phyloP scores from a whole-genome alignment of 257 asterid species.

The Misopates orontium region DNA sequence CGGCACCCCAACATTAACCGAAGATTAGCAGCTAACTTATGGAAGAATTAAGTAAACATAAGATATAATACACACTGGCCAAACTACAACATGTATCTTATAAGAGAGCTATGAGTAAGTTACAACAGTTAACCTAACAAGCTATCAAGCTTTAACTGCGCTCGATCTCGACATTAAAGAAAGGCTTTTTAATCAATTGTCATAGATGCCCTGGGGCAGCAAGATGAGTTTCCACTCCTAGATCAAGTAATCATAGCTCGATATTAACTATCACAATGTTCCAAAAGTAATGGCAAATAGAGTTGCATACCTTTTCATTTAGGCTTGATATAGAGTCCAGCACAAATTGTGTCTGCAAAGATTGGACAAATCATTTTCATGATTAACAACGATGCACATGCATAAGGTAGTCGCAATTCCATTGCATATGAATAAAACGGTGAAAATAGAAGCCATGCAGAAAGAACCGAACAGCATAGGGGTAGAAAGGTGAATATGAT shows the following conservation, averaged over 20 bases:
- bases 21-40: too few species aligned
- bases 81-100: neutral
- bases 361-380: neutral
- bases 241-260: neutral
- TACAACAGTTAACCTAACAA: neutral
- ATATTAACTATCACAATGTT: neutral
- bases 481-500: too few species aligned
- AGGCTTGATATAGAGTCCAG: conserved; percentile 45
- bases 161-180: too few species aligned
- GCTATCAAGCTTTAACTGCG: neutral
- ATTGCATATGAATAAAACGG: too few species aligned
- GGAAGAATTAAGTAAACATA: too few species aligned
- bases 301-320: conserved; percentile 49
- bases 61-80: too few species aligned
- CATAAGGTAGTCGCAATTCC: neutral
- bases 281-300: neutral
- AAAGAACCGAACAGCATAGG: too few species aligned
- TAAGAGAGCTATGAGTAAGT: neutral
- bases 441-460: neutral
- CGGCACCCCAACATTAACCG: too few species aligned
- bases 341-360: conserved; percentile 45
- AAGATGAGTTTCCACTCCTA: neutral
- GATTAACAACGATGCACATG: neutral
- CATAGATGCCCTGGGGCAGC: too few species aligned
- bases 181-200: too few species aligned